Evolutionary conservation across 2,329 filamentous ascomycete genomes (phyloP).

Genomic region (Nakataea oryzae): DNA sequence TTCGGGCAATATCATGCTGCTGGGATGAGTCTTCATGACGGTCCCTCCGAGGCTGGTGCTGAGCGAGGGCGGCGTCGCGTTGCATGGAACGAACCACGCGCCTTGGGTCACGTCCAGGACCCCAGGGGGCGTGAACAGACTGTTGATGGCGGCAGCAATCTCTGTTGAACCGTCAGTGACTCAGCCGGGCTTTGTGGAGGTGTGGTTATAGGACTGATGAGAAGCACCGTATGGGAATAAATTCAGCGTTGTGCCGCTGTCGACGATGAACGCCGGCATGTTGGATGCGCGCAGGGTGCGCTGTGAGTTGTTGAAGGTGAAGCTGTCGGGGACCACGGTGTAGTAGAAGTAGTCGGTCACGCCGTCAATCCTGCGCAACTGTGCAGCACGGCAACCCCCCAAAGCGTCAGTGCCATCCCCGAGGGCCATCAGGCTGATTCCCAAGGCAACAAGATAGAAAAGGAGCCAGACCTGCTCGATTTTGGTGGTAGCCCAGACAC

Average conservation of each 20-base stretch:
- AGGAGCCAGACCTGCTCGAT: constrained; percentile 14
- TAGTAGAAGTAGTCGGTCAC: constrained; percentile 18
- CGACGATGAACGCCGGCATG: constrained; percentile 16
- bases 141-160: constrained; percentile 18
- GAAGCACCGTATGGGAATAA: constrained; percentile 14
- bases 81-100: constrained; percentile 16
- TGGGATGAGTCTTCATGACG: constrained; percentile 17
- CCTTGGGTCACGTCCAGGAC: constrained; percentile 10
- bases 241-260: constrained; percentile 21
- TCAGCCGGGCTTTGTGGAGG: not conserved
- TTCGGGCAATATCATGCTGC: constrained; percentile 20
- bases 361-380: constrained; percentile 5
- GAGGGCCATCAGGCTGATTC: not conserved
- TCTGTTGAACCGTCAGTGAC: constrained; percentile 6
- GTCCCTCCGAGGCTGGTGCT: constrained; percentile 18
- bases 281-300: not conserved
- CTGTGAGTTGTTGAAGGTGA: constrained; percentile 12
- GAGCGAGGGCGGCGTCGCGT: constrained; percentile 17
- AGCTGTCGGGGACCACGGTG: constrained; percentile 13
- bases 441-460: no score
- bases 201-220: not conserved
- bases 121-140: constrained; percentile 15
- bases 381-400: not conserved
- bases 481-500: constrained; percentile 15
- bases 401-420: not conserved